A percentile compares a stretch with the other conserved stretches of the same genome.
These are phyloP conservation scores for Miamiensis avidus DNA, from an alignment of 169 alveolate genomes.

Conservation along the genomic window DNA sequence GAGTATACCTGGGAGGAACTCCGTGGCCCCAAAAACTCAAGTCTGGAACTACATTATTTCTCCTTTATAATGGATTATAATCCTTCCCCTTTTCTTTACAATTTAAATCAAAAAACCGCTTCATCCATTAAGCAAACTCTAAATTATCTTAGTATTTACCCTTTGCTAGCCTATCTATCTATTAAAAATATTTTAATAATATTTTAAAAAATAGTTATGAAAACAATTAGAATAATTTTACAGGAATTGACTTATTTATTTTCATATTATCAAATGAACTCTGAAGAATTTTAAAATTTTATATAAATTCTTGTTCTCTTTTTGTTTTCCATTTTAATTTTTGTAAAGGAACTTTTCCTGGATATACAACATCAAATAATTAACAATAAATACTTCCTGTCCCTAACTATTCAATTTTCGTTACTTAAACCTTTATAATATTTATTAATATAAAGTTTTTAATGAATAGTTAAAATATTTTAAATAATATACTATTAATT, in stretches of 20 bases:
- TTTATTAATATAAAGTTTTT: not conserved
- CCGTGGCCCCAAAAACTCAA: constrained; percentile 13
- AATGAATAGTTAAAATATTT: not conserved
- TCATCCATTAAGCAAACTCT: constrained; percentile 26
- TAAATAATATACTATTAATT: not conserved
- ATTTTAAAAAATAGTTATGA: not conserved
- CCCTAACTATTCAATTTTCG: constrained; percentile 40
- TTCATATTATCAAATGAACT: not conserved
- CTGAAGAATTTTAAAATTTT: constrained; percentile 8
- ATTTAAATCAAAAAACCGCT: constrained; percentile 7
- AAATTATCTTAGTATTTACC: constrained; percentile 21
- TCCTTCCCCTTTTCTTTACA: constrained; percentile 23
- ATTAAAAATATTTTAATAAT: not conserved
- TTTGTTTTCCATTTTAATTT: constrained; percentile 13
- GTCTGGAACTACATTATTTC: constrained; percentile 10
- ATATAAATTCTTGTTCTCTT: constrained; percentile 2
- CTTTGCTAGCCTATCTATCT: constrained; percentile 6
- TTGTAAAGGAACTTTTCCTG: constrained; percentile 32
- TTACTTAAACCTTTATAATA: constrained; percentile 6
- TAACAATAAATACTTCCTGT: constrained; percentile 44
- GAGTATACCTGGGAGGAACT: constrained; percentile 6
- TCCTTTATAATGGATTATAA: constrained; percentile 10
- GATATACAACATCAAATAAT: constrained; percentile 38
- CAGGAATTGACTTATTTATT: constrained; percentile 5
- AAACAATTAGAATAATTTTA: not conserved